phyloP scores from a whole-genome alignment of 805 yeast genomes.

The Ogataea glucozyma region DNA sequence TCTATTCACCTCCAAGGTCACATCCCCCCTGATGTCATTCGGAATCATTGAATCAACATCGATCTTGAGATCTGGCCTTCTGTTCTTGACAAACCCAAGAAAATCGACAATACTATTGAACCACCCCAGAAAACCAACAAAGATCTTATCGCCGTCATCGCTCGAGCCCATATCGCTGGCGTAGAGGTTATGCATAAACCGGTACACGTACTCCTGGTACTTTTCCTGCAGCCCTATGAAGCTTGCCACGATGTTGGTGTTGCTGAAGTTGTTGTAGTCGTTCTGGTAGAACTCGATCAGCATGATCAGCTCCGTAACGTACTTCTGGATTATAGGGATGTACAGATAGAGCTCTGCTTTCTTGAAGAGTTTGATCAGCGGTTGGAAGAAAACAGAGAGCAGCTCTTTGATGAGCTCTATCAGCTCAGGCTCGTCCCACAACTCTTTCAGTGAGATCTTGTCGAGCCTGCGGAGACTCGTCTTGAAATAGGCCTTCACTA shows the following conservation, averaged over 20 bases:
- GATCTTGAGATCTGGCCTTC: constrained; percentile 42
- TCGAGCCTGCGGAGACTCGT: constrained; percentile 70
- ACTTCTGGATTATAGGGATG: constrained; percentile 60
- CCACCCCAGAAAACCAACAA: constrained; percentile 75
- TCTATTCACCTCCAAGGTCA: constrained; percentile 42
- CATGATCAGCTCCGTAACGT: constrained; percentile 64
- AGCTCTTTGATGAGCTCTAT: constrained; percentile 74
- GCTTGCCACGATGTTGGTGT: constrained; percentile 63
- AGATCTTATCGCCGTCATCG: constrained; percentile 43
- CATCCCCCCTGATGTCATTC: constrained; percentile 32
- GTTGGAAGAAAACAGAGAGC: constrained; percentile 71
- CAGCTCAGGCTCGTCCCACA: constrained; percentile 86
- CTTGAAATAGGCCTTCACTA: constrained; percentile 61
- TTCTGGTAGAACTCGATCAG: constrained; percentile 52
- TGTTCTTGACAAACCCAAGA: constrained; percentile 58
- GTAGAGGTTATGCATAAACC: constrained; percentile 80
- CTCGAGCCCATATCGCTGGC: constrained; percentile 58
- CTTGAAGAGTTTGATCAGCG: constrained; percentile 67
- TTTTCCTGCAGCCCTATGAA: constrained; percentile 65
- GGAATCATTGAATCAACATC: constrained; percentile 43
- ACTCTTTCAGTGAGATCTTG: constrained; percentile 67
- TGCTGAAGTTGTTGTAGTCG: constrained; percentile 42
- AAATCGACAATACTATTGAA: constrained; percentile 63
- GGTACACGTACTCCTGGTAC: constrained; percentile 72
- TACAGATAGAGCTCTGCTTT: constrained; percentile 66